Conservation (phyloP, 306 rosid genomes). For the Cucurbita moschata region DNA sequence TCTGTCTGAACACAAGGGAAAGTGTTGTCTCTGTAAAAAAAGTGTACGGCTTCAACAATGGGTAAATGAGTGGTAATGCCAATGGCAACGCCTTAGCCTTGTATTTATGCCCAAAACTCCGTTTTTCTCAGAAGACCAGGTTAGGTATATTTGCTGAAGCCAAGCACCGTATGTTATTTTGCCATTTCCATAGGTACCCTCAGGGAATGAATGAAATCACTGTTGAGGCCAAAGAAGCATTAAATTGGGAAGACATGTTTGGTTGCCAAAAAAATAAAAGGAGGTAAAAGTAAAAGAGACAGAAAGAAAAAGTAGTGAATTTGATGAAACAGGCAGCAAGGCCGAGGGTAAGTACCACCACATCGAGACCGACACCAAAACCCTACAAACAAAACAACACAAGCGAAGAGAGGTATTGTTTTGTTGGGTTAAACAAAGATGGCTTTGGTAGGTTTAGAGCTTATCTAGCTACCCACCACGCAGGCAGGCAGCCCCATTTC, state of each 20-base stretch:
- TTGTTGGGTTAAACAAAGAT: not conserved
- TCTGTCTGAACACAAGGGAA: slow-evolving; percentile 15
- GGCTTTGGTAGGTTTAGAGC: not conserved
- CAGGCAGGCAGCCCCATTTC: not conserved
- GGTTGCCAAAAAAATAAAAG: no score
- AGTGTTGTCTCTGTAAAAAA: slow-evolving; percentile 9
- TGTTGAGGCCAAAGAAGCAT: slow-evolving; percentile 1
- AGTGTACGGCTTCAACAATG: slow-evolving; percentile 16
- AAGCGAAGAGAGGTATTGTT: not conserved
- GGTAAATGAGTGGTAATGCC: not conserved
- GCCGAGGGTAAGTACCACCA: not conserved
- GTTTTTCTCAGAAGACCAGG: slow-evolving; percentile 16
- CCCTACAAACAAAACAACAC: not conserved
- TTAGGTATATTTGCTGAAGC: slow-evolving; percentile 63
- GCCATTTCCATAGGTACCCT: slow-evolving; percentile 28
- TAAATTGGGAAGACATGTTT: not conserved
- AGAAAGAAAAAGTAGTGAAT: not conserved
- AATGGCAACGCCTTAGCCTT: not conserved
- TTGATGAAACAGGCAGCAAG: not conserved
- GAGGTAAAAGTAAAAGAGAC: not conserved
- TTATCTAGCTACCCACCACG: not conserved
- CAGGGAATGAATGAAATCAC: not conserved
- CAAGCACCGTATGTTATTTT: slow-evolving; percentile 55
- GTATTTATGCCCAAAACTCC: not conserved
- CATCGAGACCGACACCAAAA: slow-evolving; percentile 8